Evolutionary conservation across 2,329 filamentous ascomycete genomes (phyloP), one percentile per base, ranked within the genome.

Genomic region (Neocucurbitaria cava): DNA sequence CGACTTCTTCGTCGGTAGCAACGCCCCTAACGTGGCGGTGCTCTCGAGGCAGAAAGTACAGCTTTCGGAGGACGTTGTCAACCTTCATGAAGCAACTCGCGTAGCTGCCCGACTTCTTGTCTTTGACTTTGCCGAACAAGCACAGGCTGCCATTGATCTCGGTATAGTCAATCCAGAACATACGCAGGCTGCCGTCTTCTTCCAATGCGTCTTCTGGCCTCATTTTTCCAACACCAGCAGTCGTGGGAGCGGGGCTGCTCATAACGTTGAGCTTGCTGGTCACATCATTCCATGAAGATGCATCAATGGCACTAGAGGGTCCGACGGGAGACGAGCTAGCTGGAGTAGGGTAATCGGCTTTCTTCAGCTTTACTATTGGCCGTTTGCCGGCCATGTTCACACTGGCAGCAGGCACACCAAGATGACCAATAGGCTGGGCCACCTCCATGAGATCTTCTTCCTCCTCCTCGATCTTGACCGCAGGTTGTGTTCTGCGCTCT

Each of bases 141-240:
- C 92, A 98, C 9, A 99, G 81, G 64, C 88, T 95, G 54, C 94
- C 94, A 68, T 93, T 92, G 72, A 96, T 82, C 72, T 99, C 95
- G 0, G 89, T 92, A 70, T 96, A 99, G 76, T 99, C 95, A 7
- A 91, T 89, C 95, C 95, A 99, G 79, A 97, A 99, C 80, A 99
- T 92, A 64, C 89, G 89, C 26, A 99, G 82, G 65, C 90, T 96
- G 31, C 94, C 95, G 69, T 99, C 93, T 59, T 91, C 87, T 74
- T 98, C 94, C n/a, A 96, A 79, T n/a, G 91, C 92, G 75, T 96
- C 89, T 59, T 89, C 86, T 53, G 91, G 84, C 60, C 89, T 87
- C 44, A 97, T 83, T 77, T 98, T 99, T 36, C 92, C 92, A 61
- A 91, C 85, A 8, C 79, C 82, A 8, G 80, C 82, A 23, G 81